These are phyloP conservation scores for Pichia sp. DNA, from an alignment of 1,139 yeast genomes.

Conservation along the genomic window DNA sequence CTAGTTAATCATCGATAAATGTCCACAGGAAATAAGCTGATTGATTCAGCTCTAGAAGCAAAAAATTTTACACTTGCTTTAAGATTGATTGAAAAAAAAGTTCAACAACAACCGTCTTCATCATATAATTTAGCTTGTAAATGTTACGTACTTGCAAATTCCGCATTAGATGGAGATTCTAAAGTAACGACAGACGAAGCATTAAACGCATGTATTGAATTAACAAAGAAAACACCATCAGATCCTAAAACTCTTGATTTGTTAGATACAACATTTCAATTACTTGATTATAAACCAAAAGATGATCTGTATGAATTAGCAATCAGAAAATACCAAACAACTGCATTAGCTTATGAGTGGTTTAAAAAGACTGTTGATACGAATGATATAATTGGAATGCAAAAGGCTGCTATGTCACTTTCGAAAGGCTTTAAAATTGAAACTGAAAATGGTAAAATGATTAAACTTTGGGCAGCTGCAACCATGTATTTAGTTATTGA, in stretches of 20 bases:
- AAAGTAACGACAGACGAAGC: conserved; percentile 5
- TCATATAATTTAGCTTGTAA: conserved; percentile 28
- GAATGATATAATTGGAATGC: conserved; percentile 38
- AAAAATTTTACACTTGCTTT: conserved; percentile 53
- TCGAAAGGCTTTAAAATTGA: conserved; percentile 27
- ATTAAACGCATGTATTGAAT: conserved; percentile 27
- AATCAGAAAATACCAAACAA: conserved; percentile 48
- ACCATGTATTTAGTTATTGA: conserved; percentile 31
- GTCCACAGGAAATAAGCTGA: conserved; percentile 11
- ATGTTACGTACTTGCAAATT: conserved; percentile 32
- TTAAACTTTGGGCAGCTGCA: conserved; percentile 45
- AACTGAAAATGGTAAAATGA: conserved; percentile 27
- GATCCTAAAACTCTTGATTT: conserved; percentile 49
- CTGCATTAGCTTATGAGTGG: conserved; percentile 42
- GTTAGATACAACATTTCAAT: conserved; percentile 36
- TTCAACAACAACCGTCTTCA: conserved; percentile 47
- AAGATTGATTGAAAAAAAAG: conserved; percentile 41
- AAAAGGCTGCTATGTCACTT: conserved; percentile 41
- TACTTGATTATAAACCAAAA: conserved; percentile 33
- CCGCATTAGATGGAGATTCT: conserved; percentile 1
- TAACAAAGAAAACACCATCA: conserved; percentile 45
- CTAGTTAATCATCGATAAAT: neutral
- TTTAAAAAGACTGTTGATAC: conserved; percentile 36
- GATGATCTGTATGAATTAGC: conserved; percentile 48
- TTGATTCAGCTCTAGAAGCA: conserved; percentile 40